Percentiles rank a stretch among this genome's conserved stretches.
phyloP scores from a whole-genome alignment of 2,329 filamentous ascomycete species.

The Hypoxylon sp. region DNA sequence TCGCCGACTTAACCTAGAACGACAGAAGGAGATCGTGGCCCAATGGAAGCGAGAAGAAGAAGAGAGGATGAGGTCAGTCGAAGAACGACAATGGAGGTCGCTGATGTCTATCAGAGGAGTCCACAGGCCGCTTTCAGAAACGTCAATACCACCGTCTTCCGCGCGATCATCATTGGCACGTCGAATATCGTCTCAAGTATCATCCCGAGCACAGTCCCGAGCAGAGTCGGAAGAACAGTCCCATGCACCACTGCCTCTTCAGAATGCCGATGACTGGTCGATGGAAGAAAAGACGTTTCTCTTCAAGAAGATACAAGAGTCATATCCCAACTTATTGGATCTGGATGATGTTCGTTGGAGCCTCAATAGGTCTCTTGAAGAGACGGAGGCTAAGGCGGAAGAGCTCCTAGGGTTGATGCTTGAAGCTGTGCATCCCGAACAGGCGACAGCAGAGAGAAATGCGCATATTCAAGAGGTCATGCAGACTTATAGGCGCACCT shows the following conservation, averaged over 20 bases:
- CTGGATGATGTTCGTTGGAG: conserved; percentile 43
- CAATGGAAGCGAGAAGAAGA: conserved; percentile 39
- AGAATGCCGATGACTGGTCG: conserved; percentile 42
- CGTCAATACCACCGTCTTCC: conserved; percentile 33
- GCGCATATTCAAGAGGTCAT: conserved; percentile 40
- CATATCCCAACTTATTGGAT: conserved; percentile 48
- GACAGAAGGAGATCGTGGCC: conserved; percentile 38
- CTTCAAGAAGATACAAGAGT: conserved; percentile 48
- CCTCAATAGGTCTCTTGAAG: conserved; percentile 46
- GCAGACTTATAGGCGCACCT: conserved; percentile 36
- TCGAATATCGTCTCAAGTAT: conserved; percentile 10
- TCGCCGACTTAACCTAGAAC: conserved; percentile 28
- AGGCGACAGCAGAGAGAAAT: conserved; percentile 26
- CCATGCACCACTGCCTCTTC: conserved; percentile 2
- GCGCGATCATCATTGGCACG: conserved; percentile 25
- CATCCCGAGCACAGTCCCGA: conserved; percentile 1
- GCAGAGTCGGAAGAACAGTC: not conserved
- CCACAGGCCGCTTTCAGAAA: conserved; percentile 29
- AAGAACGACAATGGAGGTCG: conserved; percentile 47
- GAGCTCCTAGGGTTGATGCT: conserved; percentile 49
- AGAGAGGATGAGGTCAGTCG: conserved; percentile 27
- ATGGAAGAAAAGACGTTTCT: conserved; percentile 49
- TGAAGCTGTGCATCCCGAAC: conserved; percentile 37
- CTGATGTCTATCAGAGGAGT: conserved; percentile 43
- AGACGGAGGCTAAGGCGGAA: conserved; percentile 49